Conservation (phyloP, 805 yeast genomes). For the Phaffomyces antillensis region DNA sequence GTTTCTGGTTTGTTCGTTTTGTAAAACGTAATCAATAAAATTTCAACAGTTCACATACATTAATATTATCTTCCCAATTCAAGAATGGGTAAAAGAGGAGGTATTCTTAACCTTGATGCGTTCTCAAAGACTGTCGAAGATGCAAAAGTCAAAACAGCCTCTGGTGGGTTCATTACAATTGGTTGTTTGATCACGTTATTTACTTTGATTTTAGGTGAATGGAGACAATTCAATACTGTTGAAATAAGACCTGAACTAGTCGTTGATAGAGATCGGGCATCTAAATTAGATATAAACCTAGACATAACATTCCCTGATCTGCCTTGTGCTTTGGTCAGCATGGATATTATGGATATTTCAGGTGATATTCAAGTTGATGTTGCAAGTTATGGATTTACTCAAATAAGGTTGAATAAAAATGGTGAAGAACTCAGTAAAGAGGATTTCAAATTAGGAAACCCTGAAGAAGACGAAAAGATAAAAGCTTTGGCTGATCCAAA, state of each 20-base stretch:
- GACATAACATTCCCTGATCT: conserved; percentile 78
- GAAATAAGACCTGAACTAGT: conserved; percentile 76
- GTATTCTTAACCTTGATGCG: conserved; percentile 64
- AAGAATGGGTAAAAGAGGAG: conserved; percentile 18
- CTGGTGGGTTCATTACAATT: conserved; percentile 86
- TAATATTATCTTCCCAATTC: too few species aligned
- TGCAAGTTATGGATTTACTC: conserved; percentile 60
- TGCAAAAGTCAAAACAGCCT: conserved; percentile 76
- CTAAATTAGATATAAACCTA: conserved; percentile 67
- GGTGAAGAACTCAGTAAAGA: conserved; percentile 43
- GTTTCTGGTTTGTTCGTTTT: too few species aligned
- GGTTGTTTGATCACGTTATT: conserved; percentile 56
- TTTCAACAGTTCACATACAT: too few species aligned
- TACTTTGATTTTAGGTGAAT: conserved; percentile 64
- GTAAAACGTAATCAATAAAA: too few species aligned
- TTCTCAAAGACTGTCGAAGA: conserved; percentile 93
- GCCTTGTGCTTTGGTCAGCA: conserved; percentile 76
- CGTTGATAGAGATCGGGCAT: conserved; percentile 76
- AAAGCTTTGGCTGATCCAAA: conserved; percentile 27
- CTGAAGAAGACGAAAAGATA: conserved; percentile 16
- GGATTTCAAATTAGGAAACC: conserved; percentile 34
- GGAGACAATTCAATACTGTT: conserved; percentile 62
- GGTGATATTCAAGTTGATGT: conserved; percentile 81
- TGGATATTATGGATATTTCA: conserved; percentile 84
- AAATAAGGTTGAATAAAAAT: conserved; percentile 50